A percentile compares a stretch with the other conserved stretches of the same genome.
phyloP scores from a whole-genome alignment of 805 yeast genomes.

The Lipomyces sp. region DNA sequence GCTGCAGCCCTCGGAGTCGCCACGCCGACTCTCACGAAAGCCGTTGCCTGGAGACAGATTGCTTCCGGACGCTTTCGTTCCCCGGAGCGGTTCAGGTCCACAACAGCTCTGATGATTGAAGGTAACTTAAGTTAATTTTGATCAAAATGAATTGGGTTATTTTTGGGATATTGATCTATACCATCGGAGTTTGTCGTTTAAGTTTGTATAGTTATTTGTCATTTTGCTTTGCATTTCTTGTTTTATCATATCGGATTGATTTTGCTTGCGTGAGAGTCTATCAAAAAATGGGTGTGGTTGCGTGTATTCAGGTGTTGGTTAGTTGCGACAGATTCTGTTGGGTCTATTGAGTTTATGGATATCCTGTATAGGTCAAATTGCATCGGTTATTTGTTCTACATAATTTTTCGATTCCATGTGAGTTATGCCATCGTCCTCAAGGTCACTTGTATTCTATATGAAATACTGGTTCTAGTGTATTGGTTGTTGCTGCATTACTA shows the following conservation, averaged over 20 bases:
- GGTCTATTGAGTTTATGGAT: not conserved
- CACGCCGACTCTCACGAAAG: constrained; percentile 14
- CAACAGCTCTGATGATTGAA: constrained; percentile 5
- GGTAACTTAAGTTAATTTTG: not conserved
- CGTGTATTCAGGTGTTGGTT: not conserved
- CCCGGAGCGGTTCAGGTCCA: not conserved
- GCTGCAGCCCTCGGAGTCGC: constrained; percentile 7
- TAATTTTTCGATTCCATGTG: not conserved
- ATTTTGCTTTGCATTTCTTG: not conserved
- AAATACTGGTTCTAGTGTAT: not conserved
- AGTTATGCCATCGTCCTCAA: not conserved
- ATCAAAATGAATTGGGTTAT: not conserved
- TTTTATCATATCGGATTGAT: not conserved
- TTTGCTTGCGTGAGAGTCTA: not conserved
- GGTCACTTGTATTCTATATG: not conserved
- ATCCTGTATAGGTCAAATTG: not conserved
- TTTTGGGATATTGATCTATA: not conserved
- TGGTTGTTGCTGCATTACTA: no score
- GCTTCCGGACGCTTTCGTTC: not conserved
- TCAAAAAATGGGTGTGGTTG: not conserved
- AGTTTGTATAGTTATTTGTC: constrained; percentile 1
- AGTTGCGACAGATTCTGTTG: not conserved
- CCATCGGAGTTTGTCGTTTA: not conserved
- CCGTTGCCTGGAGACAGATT: constrained; percentile 9
- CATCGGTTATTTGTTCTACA: not conserved